Percentiles rank a stretch among this genome's conserved stretches.
These are phyloP conservation scores for Dactylellina cionopaga DNA, from an alignment of 2,329 filamentous ascomycete genomes.

Conservation along the genomic window DNA sequence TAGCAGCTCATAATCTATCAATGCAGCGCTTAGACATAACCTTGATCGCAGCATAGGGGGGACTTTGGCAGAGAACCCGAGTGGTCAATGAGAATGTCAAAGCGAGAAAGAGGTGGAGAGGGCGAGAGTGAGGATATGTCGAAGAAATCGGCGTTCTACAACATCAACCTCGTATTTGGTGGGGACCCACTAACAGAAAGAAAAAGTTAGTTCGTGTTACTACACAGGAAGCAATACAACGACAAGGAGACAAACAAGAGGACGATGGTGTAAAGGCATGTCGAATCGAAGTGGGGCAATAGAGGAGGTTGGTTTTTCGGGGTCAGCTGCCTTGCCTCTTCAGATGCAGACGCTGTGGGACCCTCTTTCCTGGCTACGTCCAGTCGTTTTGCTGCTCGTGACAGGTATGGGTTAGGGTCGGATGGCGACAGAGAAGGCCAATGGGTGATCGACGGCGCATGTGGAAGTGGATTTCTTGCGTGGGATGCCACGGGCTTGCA, in stretches of 20 bases:
- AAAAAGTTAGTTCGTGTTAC: not conserved
- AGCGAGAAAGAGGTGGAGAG: conserved; percentile 16
- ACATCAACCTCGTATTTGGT: conserved; percentile 37
- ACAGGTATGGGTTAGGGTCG: not conserved
- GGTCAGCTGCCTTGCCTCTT: not conserved
- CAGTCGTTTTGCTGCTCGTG: not conserved
- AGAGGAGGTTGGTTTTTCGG: not conserved
- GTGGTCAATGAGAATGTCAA: conserved; percentile 32
- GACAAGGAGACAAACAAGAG: not conserved
- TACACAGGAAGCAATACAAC: not conserved
- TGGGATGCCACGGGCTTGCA: not conserved
- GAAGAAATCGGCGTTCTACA: not conserved
- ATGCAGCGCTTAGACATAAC: conserved; percentile 2
- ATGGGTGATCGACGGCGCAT: conserved; percentile 11
- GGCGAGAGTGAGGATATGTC: not conserved
- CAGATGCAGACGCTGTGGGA: not conserved
- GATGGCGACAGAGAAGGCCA: not conserved
- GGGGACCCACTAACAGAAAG: conserved; percentile 28
- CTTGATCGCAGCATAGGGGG: not conserved
- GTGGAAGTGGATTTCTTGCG: conserved; percentile 18
- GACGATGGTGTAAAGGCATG: conserved; percentile 33
- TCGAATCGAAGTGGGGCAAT: conserved; percentile 7
- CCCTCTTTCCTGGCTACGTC: not conserved
- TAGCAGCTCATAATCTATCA: conserved; percentile 12
- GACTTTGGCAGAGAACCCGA: conserved; percentile 33